Conservation (phyloP, 345 rosid species). For the Eucalyptus virginea region DNA sequence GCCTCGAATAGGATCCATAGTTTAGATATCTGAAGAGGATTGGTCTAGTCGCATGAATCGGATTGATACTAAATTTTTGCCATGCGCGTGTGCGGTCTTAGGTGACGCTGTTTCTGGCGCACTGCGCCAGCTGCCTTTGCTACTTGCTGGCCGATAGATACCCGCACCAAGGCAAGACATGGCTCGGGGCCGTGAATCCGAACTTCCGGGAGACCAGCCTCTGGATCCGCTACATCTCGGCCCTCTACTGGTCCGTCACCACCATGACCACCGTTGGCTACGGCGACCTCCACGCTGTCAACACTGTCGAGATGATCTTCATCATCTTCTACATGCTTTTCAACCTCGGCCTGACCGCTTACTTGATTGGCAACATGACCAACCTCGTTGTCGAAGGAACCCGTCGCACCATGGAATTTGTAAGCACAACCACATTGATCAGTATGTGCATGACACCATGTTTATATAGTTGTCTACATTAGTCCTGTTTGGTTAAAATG, state of each 20-base stretch:
- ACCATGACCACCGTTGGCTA: conserved; percentile 98
- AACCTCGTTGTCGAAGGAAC: conserved; percentile 95
- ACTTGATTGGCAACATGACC: conserved; percentile 92
- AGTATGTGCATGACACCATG: not conserved
- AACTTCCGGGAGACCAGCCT: conserved; percentile 63
- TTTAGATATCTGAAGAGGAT: not conserved
- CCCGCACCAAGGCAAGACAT: conserved; percentile 67
- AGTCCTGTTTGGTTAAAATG: not conserved
- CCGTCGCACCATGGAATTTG: conserved; percentile 95
- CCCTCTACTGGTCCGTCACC: conserved; percentile 90
- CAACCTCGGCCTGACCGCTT: conserved; percentile 88
- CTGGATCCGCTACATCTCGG: conserved; percentile 60
- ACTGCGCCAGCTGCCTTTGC: conserved; percentile 78
- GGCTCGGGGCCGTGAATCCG: conserved; percentile 60
- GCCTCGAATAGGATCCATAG: not conserved
- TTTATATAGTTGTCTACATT: not conserved
- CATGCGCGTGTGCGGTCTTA: not conserved
- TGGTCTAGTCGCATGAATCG: not conserved
- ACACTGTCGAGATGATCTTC: conserved; percentile 72
- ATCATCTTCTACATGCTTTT: conserved; percentile 79
- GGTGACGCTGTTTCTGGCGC: conserved; percentile 78
- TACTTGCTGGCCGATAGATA: conserved; percentile 77
- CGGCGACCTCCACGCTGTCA: conserved; percentile 90
- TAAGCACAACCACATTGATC: conserved; percentile 3
- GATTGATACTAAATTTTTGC: not conserved